phyloP scores from a whole-genome alignment of 192 early-diverging fungal genomes.

The Mortierella claussenii region DNA sequence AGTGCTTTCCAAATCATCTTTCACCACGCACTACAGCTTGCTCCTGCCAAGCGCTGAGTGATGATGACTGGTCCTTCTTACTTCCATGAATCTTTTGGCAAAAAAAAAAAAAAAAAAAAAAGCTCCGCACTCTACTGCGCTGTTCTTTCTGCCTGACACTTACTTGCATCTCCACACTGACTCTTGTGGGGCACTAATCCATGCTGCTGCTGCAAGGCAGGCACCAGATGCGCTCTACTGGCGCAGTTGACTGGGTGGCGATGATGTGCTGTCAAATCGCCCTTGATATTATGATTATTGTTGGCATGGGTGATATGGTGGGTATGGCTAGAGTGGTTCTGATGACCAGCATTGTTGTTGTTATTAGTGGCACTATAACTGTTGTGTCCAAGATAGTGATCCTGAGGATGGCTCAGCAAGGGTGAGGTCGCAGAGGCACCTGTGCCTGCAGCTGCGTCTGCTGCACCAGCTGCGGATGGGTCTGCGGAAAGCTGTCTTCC shows the following conservation, averaged over 20 bases:
- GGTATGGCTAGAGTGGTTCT: not conserved
- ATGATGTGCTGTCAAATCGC: not conserved
- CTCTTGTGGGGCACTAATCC: not conserved
- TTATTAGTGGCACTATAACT: conserved; percentile 6
- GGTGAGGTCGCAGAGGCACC: conserved; percentile 11
- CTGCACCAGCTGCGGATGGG: not conserved
- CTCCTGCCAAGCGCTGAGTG: no score
- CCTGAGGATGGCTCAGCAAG: conserved; percentile 18
- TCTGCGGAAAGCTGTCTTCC: no score
- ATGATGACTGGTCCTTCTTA: no score
- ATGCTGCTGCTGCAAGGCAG: conserved; percentile 2
- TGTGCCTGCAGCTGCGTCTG: conserved; percentile 3
- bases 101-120: conserved; percentile 1
- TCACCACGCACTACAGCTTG: no score
- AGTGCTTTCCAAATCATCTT: no score
- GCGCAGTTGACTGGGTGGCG: not conserved
- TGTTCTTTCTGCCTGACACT: not conserved
- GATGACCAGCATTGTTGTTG: not conserved
- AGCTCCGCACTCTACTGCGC: not conserved
- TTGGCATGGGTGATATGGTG: conserved; percentile 3
- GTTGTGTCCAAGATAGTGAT: conserved; percentile 11
- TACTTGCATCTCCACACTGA: conserved; percentile 5
- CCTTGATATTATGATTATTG: not conserved
- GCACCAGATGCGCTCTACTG: conserved; percentile 3
- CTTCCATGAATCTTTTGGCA: no score